A percentile compares a stretch with the other conserved stretches of the same genome.
These are phyloP conservation scores for Venturia asperata DNA, from an alignment of 2,329 filamentous ascomycete genomes.

Conservation along the genomic window DNA sequence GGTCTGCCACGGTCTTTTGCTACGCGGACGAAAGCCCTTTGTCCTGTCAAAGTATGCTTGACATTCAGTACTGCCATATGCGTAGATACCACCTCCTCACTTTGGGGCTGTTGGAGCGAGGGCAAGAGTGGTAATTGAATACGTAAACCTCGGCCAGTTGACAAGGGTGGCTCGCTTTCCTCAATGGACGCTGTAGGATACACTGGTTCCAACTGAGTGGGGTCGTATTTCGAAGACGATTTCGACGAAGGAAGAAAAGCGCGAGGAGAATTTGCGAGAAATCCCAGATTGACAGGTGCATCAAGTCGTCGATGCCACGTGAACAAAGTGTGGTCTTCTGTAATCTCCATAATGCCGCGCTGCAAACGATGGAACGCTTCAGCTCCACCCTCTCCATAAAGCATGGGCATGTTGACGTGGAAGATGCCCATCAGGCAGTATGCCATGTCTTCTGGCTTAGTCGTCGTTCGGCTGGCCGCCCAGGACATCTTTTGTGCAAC, in stretches of 20 bases:
- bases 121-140: neutral
- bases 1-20: neutral
- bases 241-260: neutral
- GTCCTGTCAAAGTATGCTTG: neutral
- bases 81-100: neutral
- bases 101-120: neutral
- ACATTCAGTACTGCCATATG: neutral
- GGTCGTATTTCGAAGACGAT: neutral
- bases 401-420: conserved; percentile 15
- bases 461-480: conserved; percentile 1
- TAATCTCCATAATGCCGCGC: neutral
- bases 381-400: conserved; percentile 13
- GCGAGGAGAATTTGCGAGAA: neutral
- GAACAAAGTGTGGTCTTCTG: conserved; percentile 9
- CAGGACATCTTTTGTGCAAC: conserved; percentile 17
- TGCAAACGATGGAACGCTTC: conserved; percentile 8
- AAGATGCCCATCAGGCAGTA: conserved; percentile 17
- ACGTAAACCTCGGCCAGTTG: neutral
- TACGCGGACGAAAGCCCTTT: neutral
- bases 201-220: neutral
- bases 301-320: neutral
- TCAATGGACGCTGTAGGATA: neutral
- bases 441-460: conserved; percentile 13
- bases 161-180: neutral
- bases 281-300: neutral